A percentile compares a stretch with the other conserved stretches of the same genome.
Evolutionary conservation across 176 grass and related monocot genomes (phyloP).

Genomic region (Bromus sterilis): DNA sequence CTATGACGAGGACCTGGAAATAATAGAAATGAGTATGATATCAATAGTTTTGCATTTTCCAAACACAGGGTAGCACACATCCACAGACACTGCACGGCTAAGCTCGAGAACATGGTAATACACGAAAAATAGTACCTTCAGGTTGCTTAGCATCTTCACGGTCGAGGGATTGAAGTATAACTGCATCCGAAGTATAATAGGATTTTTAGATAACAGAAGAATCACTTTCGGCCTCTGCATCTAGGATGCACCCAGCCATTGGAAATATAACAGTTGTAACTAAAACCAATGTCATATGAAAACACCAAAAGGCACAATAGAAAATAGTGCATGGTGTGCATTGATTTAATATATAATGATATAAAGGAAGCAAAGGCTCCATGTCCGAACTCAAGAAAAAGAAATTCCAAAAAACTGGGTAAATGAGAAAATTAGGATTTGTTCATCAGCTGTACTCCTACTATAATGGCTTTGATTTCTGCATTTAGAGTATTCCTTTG

Average conservation of each 20-base stretch:
- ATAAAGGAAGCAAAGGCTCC: background rate
- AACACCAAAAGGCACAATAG: background rate
- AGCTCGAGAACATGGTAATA: constrained; percentile 12
- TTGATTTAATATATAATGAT: background rate
- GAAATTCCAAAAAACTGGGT: background rate
- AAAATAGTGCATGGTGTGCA: background rate
- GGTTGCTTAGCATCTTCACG: constrained; percentile 97
- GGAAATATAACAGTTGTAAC: background rate
- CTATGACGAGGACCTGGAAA: constrained; percentile 80
- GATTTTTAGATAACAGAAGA: background rate
- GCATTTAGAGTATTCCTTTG: background rate
- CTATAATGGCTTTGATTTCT: background rate
- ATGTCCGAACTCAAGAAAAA: background rate
- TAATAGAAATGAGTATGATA: background rate
- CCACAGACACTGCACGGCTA: background rate
- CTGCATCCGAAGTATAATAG: constrained; percentile 35
- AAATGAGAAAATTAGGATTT: background rate
- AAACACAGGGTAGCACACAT: background rate
- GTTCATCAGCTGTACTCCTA: background rate
- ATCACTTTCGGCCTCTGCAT: background rate
- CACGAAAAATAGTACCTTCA: constrained; percentile 68
- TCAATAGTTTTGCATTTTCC: constrained; percentile 15
- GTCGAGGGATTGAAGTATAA: constrained; percentile 99
- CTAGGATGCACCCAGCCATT: background rate
- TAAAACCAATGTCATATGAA: background rate